Evolutionary conservation across 2,329 filamentous ascomycete species (phyloP).

Genomic region (Saccharata proteae): DNA sequence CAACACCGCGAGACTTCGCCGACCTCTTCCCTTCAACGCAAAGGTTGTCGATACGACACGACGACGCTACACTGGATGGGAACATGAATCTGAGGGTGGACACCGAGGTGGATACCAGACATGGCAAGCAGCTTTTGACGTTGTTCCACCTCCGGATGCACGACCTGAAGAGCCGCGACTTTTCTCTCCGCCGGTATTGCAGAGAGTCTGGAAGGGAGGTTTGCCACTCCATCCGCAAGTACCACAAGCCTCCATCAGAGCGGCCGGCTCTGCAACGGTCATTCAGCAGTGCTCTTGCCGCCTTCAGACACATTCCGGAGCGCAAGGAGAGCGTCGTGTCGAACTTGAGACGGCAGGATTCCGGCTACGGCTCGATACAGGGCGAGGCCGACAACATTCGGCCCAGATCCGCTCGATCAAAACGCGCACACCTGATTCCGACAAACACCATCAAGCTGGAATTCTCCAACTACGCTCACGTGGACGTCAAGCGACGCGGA

Average conservation of each 20-base stretch:
- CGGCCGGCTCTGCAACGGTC: conserved; percentile 45
- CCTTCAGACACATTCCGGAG: conserved; percentile 44
- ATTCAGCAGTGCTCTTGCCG: conserved; percentile 46
- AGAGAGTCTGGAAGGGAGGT: conserved; percentile 88
- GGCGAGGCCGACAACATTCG: conserved; percentile 18
- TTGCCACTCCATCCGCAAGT: conserved; percentile 68
- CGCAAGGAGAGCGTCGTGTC: conserved; percentile 29
- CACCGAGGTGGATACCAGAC: conserved; percentile 51
- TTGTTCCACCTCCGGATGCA: conserved; percentile 95
- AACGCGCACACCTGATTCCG: conserved; percentile 33
- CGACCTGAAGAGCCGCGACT: conserved; percentile 73
- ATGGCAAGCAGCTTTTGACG: conserved; percentile 51
- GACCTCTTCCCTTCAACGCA: conserved; percentile 77
- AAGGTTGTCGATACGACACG: conserved; percentile 72
- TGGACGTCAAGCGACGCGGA: conserved; percentile 64
- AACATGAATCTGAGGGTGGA: conserved; percentile 95
- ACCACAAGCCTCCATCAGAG: conserved; percentile 41
- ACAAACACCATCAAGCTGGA: conserved; percentile 80
- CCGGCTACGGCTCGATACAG: conserved; percentile 42
- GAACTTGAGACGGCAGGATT: conserved; percentile 44
- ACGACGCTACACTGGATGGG: conserved; percentile 79
- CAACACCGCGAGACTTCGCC: conserved; percentile 71
- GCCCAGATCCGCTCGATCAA: conserved; percentile 21
- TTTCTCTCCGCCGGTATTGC: conserved; percentile 83
- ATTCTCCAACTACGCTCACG: conserved; percentile 93